Conservation (phyloP, 2,329 filamentous ascomycete species). For the Pseudogymnoascus pannorum region DNA sequence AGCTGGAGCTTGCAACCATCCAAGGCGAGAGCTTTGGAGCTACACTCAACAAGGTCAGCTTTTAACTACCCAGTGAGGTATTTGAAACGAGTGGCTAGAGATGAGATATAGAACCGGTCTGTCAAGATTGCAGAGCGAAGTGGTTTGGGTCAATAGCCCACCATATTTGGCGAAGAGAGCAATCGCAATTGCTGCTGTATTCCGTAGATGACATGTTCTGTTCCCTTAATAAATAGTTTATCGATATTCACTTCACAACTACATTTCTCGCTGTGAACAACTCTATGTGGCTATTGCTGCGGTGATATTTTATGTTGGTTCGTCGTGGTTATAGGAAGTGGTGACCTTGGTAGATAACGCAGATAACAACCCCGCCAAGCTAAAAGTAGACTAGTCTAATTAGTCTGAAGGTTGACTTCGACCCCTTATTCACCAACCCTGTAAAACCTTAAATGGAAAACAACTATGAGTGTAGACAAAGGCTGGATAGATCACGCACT, state of each 20-base stretch:
- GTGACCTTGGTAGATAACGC: background rate
- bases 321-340: background rate
- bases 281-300: background rate
- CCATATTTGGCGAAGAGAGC: background rate
- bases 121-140: background rate
- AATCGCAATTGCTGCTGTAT: background rate
- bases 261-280: background rate
- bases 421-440: background rate
- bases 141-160: background rate
- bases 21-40: constrained; percentile 86
- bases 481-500: background rate
- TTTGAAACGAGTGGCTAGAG: too few relatives aligned
- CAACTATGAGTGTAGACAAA: background rate
- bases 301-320: background rate
- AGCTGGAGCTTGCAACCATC: constrained; percentile 69
- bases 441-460: background rate
- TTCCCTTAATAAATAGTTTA: background rate
- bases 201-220: background rate
- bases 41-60: constrained; percentile 61
- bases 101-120: background rate
- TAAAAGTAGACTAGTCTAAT: background rate
- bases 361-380: background rate
- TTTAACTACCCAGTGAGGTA: constrained; percentile 23
- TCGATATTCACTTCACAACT: background rate
- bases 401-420: background rate